Evolutionary conservation across 352 stramenopile genomes (phyloP).

Genomic region (Nothophytophthora sp.): DNA sequence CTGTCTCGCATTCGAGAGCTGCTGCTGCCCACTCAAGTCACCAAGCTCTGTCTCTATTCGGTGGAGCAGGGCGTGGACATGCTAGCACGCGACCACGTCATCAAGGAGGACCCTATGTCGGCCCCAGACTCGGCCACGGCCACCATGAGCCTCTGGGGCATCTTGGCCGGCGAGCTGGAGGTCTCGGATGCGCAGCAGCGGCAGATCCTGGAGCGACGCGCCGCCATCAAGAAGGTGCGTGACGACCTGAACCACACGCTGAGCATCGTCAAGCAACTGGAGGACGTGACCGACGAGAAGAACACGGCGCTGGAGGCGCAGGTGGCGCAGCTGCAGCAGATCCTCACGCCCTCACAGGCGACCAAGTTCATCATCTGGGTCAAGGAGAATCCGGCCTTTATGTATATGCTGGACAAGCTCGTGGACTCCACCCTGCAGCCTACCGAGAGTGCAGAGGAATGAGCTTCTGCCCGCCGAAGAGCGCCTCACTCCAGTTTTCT

Average conservation of each 20-base stretch:
- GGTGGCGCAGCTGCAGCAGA: slow-evolving; percentile 68
- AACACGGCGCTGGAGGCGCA: slow-evolving; percentile 77
- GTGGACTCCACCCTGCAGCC: slow-evolving; percentile 64
- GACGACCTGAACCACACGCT: slow-evolving; percentile 76
- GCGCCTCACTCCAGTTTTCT: slow-evolving; percentile 2
- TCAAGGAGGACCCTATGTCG: slow-evolving; percentile 56
- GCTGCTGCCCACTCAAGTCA: slow-evolving; percentile 76
- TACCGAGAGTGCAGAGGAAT: slow-evolving; percentile 19
- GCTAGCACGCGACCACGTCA: slow-evolving; percentile 58
- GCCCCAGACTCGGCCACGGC: slow-evolving; percentile 47
- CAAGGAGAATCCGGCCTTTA: slow-evolving; percentile 84
- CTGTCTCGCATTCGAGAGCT: slow-evolving; percentile 68
- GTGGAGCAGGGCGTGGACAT: slow-evolving; percentile 72
- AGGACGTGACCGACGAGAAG: slow-evolving; percentile 75
- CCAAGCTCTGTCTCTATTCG: slow-evolving; percentile 76
- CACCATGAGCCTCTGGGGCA: slow-evolving; percentile 72
- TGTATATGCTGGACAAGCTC: slow-evolving; percentile 87
- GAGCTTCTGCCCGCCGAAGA: slow-evolving; percentile 4
- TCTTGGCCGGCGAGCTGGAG: slow-evolving; percentile 66
- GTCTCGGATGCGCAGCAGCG: slow-evolving; percentile 72
- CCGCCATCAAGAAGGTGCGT: slow-evolving; percentile 60
- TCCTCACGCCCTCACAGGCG: slow-evolving; percentile 73
- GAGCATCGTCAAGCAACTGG: slow-evolving; percentile 66
- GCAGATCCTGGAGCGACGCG: slow-evolving; percentile 61
- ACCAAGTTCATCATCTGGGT: slow-evolving; percentile 90